Base-by-base conservation (phyloP, 1,139 yeast genomes). In the Taphrina wiesneri region DNA sequence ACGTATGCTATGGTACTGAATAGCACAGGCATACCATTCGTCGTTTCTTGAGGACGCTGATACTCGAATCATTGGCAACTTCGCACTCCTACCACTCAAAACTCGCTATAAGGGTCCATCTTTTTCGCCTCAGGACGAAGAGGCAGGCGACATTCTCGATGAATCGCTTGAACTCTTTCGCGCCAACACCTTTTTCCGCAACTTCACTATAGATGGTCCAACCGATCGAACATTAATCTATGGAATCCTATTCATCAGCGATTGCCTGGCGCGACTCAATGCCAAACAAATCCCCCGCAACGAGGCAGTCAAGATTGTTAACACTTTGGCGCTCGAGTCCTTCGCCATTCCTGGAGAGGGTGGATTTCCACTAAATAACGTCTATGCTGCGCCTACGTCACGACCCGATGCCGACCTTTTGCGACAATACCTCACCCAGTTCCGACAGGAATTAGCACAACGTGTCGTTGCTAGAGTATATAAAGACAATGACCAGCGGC, bases 341-440 rank as follows among this genome's bases (percentile, higher is more conserved):
- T 93, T 93, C 75, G 82, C 93, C 25, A 83, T 95, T 69, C 99
- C 99, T 0, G 99, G 99, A 19, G 97, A 93, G 70, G 86, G 93
- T 21, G 91, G 93, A 17, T 93, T 93, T 80, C 97, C 98, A 13
- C 81, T 93, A 76, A 92, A 92, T 77, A 82, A 91, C 0, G 82
- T 93, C 67, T 93, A 91, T 75, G 82, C 83, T 67, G 84, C 96
- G 3, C 95, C 97, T 17, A 78, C 81, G 47, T 89, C 86, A 73
- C 85, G 86, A 71, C 81, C 82, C 67, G 97, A 91, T 69, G 86
- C 57, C 28, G 96, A 92, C 66, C 79, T 90, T 67, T 82, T 95
- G 75, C 84, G 95, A 72, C 81, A 85, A 34, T 93, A 93, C 75
- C 81, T 93, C 71, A 86, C 86, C 71, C 99, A 93, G 76, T 91